phyloP scores from a whole-genome alignment of 139 green algal genomes.

The Haematococcus sp. region DNA sequence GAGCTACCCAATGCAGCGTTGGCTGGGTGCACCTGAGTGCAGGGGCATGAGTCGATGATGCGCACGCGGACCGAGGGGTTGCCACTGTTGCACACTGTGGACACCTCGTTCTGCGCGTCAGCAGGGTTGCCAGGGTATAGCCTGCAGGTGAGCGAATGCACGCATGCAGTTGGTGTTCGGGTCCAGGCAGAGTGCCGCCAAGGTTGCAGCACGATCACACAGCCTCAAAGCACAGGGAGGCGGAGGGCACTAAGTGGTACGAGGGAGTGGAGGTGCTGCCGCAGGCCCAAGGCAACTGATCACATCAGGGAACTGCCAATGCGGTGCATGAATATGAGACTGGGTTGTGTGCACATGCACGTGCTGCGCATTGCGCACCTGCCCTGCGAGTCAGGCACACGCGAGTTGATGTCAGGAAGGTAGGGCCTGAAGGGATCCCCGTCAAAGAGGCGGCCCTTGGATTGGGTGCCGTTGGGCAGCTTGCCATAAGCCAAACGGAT shows the following conservation, averaged over 20 bases:
- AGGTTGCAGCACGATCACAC: too few relatives aligned
- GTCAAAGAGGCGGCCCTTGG: slow-evolving; percentile 13
- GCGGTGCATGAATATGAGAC: too few relatives aligned
- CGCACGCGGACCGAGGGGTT: slow-evolving; percentile 25
- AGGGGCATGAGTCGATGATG: slow-evolving; percentile 57
- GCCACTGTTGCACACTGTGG: slow-evolving; percentile 27
- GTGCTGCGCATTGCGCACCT: slow-evolving; percentile 14
- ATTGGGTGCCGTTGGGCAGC: not conserved
- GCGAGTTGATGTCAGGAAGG: slow-evolving; percentile 33
- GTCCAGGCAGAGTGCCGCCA: too few relatives aligned
- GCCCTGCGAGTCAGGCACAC: slow-evolving; percentile 26
- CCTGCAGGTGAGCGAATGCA: not conserved
- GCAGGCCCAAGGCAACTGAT: too few relatives aligned
- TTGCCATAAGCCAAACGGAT: not conserved
- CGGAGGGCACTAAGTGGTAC: too few relatives aligned
- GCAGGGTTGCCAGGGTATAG: slow-evolving; percentile 42
- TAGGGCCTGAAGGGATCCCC: slow-evolving; percentile 35
- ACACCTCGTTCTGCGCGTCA: slow-evolving; percentile 15
- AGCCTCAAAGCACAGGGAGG: too few relatives aligned
- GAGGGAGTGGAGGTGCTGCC: too few relatives aligned
- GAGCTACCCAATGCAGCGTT: too few relatives aligned
- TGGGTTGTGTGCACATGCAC: too few relatives aligned
- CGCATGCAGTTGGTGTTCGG: too few relatives aligned
- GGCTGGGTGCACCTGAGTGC: slow-evolving; percentile 22
- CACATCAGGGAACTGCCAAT: too few relatives aligned